phyloP scores from a whole-genome alignment of 2,329 filamentous ascomycete genomes.

The Xylariaceae sp. region DNA sequence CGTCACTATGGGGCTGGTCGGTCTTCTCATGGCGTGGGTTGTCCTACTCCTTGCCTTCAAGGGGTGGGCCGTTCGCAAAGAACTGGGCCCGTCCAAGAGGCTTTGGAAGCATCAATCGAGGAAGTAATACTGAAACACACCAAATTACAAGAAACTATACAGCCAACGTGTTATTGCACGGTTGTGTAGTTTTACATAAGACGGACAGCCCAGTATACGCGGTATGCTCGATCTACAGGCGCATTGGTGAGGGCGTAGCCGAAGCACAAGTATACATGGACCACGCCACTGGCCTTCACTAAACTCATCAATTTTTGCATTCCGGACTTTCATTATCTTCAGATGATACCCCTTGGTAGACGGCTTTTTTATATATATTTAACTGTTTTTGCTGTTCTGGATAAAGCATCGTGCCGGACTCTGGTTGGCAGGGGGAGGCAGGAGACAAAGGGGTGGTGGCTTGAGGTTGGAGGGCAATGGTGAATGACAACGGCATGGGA shows the following conservation, averaged over 20 bases:
- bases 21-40: constrained; percentile 84
- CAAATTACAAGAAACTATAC: not conserved
- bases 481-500: constrained; percentile 1
- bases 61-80: constrained; percentile 74
- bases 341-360: constrained; percentile 41
- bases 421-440: not conserved
- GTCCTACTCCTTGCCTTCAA: constrained; percentile 81
- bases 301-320: constrained; percentile 18
- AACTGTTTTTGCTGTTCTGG: constrained; percentile 1
- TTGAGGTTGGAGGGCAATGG: too few species aligned
- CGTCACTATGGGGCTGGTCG: constrained; percentile 81
- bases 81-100: constrained; percentile 38
- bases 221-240: constrained; percentile 23
- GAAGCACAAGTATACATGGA: constrained; percentile 4
- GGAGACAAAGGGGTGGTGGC: not conserved
- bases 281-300: not conserved
- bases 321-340: constrained; percentile 37
- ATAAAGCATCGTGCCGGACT: constrained; percentile 9
- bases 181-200: constrained; percentile 15
- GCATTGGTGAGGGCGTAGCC: constrained; percentile 22
- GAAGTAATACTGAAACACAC: constrained; percentile 8
- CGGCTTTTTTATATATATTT: constrained; percentile 5
- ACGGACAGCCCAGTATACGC: constrained; percentile 20
- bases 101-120: constrained; percentile 29
- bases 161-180: not conserved